Base-by-base conservation (phyloP, 1,284 basidiomycete genomes). In the Naganishia sp. region DNA sequence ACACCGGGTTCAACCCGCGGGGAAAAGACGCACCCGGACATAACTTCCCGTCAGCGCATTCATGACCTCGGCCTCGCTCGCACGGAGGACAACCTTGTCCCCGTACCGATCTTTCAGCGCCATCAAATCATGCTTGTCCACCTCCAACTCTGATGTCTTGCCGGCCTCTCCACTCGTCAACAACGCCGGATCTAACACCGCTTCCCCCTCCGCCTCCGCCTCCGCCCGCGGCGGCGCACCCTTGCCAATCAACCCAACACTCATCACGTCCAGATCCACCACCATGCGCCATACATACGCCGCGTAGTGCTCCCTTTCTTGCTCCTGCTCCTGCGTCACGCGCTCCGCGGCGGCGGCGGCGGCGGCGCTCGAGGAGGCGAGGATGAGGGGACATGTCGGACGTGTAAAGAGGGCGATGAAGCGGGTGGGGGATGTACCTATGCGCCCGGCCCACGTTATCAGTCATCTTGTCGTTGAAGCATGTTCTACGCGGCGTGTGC, bases 231-330 rank as follows among this genome's bases (percentile, higher is more conserved):
- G 9, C 31, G 25, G 45, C 39, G 13, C 50, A 6, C 9, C 16
- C 16, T 56, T 25, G 2, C 45, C 36, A 6, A 63, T 25, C n/a
- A 63, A 13, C 1, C 50, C 54, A 2, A 68, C 66, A 2, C n/a
- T 5, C 23, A 57, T 52, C 25, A 42, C 61, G 5, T 57, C 2
- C 33, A 60, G 10, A 23, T 55, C 43, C 18, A 57, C 48, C 43
- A 68, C 39, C 49, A 52, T 50, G n/a, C 52, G 48, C 66, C 66
- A 68, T 15, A 68, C 61, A 53, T 64, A 68, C 31, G 55, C 55
- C 43, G 61, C 66, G 21, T 63, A 63, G 10, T 53, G 36, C 21
- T 55, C 52, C 39, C 53, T 28, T 31, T 63, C 53, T 39, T 42
- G 45, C 50, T 61, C 49, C 48, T 61, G 45, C 39, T 61, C 48